Conservation (phyloP, 345 rosid species). For the Populus nigra region DNA sequence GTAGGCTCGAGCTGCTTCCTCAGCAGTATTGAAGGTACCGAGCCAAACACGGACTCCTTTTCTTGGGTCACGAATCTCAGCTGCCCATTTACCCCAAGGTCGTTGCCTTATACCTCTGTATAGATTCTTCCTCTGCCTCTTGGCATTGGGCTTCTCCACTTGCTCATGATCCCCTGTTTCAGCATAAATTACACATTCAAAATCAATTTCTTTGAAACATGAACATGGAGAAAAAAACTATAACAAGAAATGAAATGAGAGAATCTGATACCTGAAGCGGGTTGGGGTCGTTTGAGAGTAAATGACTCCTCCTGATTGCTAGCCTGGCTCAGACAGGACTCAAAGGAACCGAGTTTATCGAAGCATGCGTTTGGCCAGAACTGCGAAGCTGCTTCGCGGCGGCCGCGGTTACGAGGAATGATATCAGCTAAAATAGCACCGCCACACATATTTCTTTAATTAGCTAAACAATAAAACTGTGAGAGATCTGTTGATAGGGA, state of each 20-base stretch:
- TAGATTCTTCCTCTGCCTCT: constrained; percentile 72
- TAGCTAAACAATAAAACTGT: background rate
- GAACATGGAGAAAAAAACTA: background rate
- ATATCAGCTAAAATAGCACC: constrained; percentile 59
- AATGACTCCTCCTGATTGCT: constrained; percentile 4
- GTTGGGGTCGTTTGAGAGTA: constrained; percentile 21
- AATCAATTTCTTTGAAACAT: background rate
- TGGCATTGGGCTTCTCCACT: constrained; percentile 37
- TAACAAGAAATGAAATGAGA: background rate
- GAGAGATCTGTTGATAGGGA: background rate
- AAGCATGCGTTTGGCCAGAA: constrained; percentile 51
- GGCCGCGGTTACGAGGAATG: constrained; percentile 42
- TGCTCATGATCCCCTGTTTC: constrained; percentile 35
- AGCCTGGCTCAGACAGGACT: constrained; percentile 14
- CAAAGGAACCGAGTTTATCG: constrained; percentile 18
- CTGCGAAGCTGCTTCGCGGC: constrained; percentile 38
- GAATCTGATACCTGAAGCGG: constrained; percentile 40
- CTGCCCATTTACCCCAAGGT: constrained; percentile 98
- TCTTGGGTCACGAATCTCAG: constrained; percentile 92
- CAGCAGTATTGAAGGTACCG: constrained; percentile 86
- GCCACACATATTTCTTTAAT: constrained; percentile 54
- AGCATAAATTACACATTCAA: constrained; percentile 22
- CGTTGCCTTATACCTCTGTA: constrained; percentile 91
- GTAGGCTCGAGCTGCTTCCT: constrained; percentile 90
- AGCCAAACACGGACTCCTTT: constrained; percentile 96